Evolutionary conservation across 140 eudicot genomes (phyloP).

Genomic region (Oenanthe javanica): DNA sequence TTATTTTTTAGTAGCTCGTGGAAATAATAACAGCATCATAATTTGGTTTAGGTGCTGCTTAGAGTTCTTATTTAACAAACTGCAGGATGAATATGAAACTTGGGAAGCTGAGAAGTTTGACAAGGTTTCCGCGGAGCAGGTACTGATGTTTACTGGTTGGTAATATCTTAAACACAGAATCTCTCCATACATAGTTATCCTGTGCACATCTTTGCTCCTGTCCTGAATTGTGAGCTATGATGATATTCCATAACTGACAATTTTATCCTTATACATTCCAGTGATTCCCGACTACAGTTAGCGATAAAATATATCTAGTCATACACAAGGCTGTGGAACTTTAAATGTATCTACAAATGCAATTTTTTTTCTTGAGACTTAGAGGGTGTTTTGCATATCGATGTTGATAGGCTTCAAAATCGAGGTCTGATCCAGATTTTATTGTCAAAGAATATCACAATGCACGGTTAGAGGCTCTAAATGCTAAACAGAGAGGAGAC

Average conservation of each 20-base stretch:
- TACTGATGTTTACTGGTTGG: slow-evolving; percentile 15
- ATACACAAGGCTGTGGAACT: background rate
- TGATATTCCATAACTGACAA: background rate
- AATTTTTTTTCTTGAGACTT: background rate
- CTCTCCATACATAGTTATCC: background rate
- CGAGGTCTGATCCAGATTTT: slow-evolving; percentile 50
- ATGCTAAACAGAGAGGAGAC: slow-evolving; percentile 74
- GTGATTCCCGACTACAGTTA: background rate
- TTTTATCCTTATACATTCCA: background rate
- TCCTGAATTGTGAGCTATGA: background rate
- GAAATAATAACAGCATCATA: background rate
- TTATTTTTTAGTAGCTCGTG: background rate
- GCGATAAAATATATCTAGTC: background rate
- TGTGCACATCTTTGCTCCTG: background rate
- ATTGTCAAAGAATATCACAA: slow-evolving; percentile 66
- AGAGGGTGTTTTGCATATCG: background rate
- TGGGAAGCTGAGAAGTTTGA: slow-evolving; percentile 62
- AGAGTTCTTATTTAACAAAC: slow-evolving; percentile 18
- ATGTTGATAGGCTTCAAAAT: slow-evolving; percentile 39
- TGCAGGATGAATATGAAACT: slow-evolving; percentile 82
- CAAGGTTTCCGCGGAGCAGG: slow-evolving; percentile 38
- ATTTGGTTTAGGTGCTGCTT: slow-evolving; percentile 4
- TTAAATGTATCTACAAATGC: background rate
- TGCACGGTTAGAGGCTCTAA: slow-evolving; percentile 75
- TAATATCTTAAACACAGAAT: background rate